Evolutionary conservation across 331 rosid species (phyloP), one percentile per base, ranked within the genome.

Genomic region (Quercus phellos): DNA sequence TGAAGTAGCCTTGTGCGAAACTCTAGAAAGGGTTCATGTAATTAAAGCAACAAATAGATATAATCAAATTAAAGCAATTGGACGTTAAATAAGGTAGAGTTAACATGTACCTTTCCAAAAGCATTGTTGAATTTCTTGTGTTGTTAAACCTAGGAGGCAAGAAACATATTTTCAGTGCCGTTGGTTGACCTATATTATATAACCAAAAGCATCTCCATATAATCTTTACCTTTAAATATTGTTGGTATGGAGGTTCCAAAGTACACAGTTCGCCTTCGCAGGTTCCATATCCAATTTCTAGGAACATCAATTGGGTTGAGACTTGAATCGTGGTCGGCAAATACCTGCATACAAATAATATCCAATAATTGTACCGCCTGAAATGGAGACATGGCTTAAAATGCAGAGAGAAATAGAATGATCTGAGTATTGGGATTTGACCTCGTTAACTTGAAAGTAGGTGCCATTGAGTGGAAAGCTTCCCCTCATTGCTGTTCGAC

Each of bases 381-480:
- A 78, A 77, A 63, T 56, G 66, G 76, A 69, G 83, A 42, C 50
- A 68, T 32, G 80, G 70, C 60, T 24, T 43, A 13, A 84, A 72
- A 66, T 38, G 61, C 55, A 76, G 68, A 74, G 32, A 70, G 79
- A 22, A 76, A 64, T 46, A 75, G 27, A 58, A 43, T 69, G 68
- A 9, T 64, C 53, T 11, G 75, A 35, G 46, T 51, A 42, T 74
- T 55, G 54, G 34, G 14, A 14, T 76, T 77, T 76, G 78, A 95
- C 99, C 99, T 95, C 99, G 35, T 95, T 95, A 74, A 93, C 98
- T 83, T 95, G 99, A 82, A 95, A 95, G 84, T 95, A 95, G 71
- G 99, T 95, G 71, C 98, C 99, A 51, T 95, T 95, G 56, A 95
- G 92, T 4, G 99, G 99, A 82, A 95, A 95, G 85, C 99, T 93